phyloP scores from a whole-genome alignment of 2,329 filamentous ascomycete genomes.

The Trichoderma endophyticum region DNA sequence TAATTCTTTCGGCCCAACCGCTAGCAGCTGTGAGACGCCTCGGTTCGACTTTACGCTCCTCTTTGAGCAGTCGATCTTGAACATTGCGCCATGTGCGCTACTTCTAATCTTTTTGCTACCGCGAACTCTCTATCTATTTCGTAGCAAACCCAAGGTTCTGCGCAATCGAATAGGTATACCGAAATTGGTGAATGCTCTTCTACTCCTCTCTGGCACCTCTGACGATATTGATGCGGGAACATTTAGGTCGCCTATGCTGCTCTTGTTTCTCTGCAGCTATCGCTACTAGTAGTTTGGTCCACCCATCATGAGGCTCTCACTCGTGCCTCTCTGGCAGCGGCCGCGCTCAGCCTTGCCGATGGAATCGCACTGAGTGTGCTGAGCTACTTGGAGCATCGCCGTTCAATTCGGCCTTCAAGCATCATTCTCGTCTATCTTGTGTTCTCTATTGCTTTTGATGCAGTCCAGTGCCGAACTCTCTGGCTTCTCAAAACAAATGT shows the following conservation, averaged over 20 bases:
- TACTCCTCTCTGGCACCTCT: background rate
- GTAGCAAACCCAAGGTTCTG: constrained; percentile 5
- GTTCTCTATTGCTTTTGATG: constrained; percentile 30
- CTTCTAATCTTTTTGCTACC: background rate
- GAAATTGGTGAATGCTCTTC: constrained; percentile 4
- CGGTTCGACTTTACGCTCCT: constrained; percentile 23
- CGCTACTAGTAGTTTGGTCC: background rate
- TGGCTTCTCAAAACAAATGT: constrained; percentile 28
- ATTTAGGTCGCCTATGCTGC: background rate
- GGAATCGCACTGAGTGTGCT: background rate
- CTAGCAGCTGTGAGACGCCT: background rate
- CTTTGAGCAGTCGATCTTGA: constrained; percentile 22
- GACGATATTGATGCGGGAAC: constrained; percentile 20
- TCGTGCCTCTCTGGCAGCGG: constrained; percentile 9
- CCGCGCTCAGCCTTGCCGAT: background rate
- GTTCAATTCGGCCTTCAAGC: constrained; percentile 32
- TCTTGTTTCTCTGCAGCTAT: background rate
- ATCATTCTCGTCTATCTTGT: constrained; percentile 31
- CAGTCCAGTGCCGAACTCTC: constrained; percentile 30
- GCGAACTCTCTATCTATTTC: background rate
- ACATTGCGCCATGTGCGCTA: constrained; percentile 9
- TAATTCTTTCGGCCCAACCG: constrained; percentile 13
- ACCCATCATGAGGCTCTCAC: background rate
- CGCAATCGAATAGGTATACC: constrained; percentile 18
- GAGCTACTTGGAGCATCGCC: constrained; percentile 26